These are phyloP conservation scores for Fallopia convolvulus DNA, from an alignment of 148 eudicot genomes.

Conservation along the genomic window DNA sequence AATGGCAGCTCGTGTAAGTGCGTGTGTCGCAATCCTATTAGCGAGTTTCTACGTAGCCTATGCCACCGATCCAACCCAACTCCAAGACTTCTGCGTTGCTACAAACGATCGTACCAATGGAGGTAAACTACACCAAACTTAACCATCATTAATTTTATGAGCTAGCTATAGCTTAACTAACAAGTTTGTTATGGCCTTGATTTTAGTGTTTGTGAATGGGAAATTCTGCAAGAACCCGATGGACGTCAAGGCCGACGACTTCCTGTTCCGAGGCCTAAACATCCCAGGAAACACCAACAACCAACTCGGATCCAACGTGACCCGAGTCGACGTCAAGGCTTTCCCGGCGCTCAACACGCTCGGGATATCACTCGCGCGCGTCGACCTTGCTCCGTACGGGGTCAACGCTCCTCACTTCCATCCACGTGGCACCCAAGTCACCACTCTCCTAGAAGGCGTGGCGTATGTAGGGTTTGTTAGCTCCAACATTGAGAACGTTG, in stretches of 20 bases:
- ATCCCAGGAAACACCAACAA: slow-evolving; percentile 10
- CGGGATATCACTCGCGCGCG: background rate
- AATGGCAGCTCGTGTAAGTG: background rate
- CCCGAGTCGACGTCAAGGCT: background rate
- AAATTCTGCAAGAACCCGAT: slow-evolving; percentile 16
- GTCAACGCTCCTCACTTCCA: slow-evolving; percentile 5
- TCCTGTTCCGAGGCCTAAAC: slow-evolving; percentile 7
- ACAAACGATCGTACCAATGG: background rate
- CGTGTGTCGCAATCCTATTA: background rate
- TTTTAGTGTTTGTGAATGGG: slow-evolving; percentile 14
- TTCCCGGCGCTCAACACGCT: slow-evolving; percentile 16
- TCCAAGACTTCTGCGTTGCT: slow-evolving; percentile 6
- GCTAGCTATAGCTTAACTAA: no score
- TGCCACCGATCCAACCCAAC: background rate
- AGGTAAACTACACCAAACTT: background rate
- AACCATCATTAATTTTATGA: no score
- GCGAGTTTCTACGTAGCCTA: background rate
- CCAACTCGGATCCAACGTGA: slow-evolving; percentile 13
- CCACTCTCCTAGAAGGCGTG: slow-evolving; percentile 18
- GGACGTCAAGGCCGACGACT: slow-evolving; percentile 10
- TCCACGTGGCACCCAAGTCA: slow-evolving; percentile 12
- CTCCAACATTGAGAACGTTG: background rate
- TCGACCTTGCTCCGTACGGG: background rate
- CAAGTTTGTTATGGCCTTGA: background rate
- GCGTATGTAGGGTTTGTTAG: slow-evolving; percentile 14